These are phyloP conservation scores for Candida michaelii DNA, from an alignment of 805 yeast genomes.

Conservation along the genomic window DNA sequence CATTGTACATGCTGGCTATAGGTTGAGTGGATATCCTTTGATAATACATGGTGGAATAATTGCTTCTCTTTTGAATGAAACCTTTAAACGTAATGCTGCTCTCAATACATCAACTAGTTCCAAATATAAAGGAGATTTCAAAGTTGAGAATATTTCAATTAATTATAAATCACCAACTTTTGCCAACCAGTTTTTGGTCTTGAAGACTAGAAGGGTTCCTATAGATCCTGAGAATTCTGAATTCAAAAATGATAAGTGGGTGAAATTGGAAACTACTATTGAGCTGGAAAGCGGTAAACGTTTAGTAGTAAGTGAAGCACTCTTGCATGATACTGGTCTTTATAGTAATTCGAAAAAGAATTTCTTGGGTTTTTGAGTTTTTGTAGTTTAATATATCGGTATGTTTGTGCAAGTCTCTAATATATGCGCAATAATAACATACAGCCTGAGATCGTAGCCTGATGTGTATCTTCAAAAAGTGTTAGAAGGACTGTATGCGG, in stretches of 20 bases:
- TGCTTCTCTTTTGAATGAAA: constrained; percentile 78
- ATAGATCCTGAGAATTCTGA: constrained; percentile 17
- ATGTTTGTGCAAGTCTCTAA: no score
- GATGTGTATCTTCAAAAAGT: no score
- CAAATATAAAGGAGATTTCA: constrained; percentile 43
- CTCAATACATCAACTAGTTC: constrained; percentile 35
- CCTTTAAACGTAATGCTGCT: constrained; percentile 56
- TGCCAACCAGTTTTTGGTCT: constrained; percentile 72
- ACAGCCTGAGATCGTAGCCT: no score
- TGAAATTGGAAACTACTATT: constrained; percentile 51
- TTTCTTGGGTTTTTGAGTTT: background rate
- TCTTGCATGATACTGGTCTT: constrained; percentile 38
- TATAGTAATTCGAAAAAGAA: background rate
- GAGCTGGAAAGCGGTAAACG: constrained; percentile 52
- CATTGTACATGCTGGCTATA: constrained; percentile 73
- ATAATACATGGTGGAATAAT: constrained; percentile 86
- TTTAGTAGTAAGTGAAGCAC: constrained; percentile 58
- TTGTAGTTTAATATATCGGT: background rate
- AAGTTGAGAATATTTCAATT: constrained; percentile 48
- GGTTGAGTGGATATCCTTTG: constrained; percentile 83
- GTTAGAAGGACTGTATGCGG: background rate
- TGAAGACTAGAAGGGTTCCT: constrained; percentile 48
- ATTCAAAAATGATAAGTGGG: constrained; percentile 25
- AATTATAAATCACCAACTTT: constrained; percentile 70
- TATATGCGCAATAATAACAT: no score